Base-by-base conservation (phyloP, 345 rosid genomes). In the Bretschneidera sinensis region DNA sequence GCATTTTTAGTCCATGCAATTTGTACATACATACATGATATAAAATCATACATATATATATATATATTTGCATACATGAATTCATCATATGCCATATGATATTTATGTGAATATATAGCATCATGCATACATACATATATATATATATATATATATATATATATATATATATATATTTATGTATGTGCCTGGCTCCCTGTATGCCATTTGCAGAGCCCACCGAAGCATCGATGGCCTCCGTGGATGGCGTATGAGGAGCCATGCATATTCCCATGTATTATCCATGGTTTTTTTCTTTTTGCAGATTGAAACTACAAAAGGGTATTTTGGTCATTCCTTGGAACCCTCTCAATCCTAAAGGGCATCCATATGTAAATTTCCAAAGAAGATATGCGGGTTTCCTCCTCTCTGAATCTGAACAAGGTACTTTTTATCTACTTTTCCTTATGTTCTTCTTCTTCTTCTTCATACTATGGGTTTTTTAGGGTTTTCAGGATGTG, bases 181-280 rank as follows among this genome's bases (percentile, higher is more conserved):
- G n/a, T n/a, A n/a, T 84, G 76, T 86, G 95, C 97, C 97, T 90
- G 97, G 97, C 97, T 90, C 97, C 97, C 97, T 90, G 97, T 90
- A 90, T 90, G 97, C 97, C 97, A 90, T 87, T 77, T 75, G 82
- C 79, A 70, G 71, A 79, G 81, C 78, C 71, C 83, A 76, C 70
- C 95, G 81, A 68, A n/a, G 69, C 21, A 51, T 69, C 90, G 92
- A 70, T 70, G 88, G 85, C 78, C 88, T 83, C 77, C 74, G 88
- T 79, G 92, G 82, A 87, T 90, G 97, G 97, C 97, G 95, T 90
- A 90, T 90, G 97, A 85, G 97, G 97, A 87, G 97, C 97, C 97
- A 87, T 83, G 97, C 97, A 90, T 90, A 88, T 64, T 48, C 57
- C 57, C 71, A 43, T 66, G 55, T 60, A 56, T 20, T 35, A 48